Evolutionary conservation across 257 asterid genomes (phyloP), one percentile per base, ranked within the genome.

Genomic region (Solanum rostratum): DNA sequence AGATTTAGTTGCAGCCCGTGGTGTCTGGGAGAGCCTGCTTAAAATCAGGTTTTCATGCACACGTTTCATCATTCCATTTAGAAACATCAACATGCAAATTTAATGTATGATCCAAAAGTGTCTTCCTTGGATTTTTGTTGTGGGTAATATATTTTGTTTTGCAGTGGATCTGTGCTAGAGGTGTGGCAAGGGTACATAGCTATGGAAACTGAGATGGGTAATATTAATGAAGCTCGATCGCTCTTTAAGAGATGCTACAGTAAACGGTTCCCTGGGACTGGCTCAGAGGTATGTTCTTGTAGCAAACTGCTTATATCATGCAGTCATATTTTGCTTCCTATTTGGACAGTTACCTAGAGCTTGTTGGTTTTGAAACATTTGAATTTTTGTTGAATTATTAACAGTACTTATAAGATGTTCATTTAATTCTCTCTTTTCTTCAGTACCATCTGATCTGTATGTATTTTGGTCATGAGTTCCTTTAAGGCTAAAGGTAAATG

Each of bases 21-120:
- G 97, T 87, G 98, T 95, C 84, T 97, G 99, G 98, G 98, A 97
- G 89, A 91, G 92, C 93, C 89, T 97, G 87, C 95, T 97, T 80
- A 95, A 97, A 83, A 87, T 85, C 80, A 88, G 99, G 99, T 97
- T 45, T 69, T 76, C 70, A 41, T 62, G 78, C 73, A 85, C 59
- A 41, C 55, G 29, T 84, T 76, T 59, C 59, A 82, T 84, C 54
- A 33, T 88, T 65, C 83, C 69, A 78, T 84, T 79, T 65, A 22
- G 41, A 84, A 71, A 41, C 14, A 22, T 89, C 7, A 53, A 87
- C 74, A 55, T 78, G 85, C 84, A 29, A n/a, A 29, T 54, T 74
- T 57, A 15, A 30, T 83, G 10, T 52, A 12, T 49, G 62, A 24
- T 78, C 82, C 63, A 78, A 71, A 12, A 27, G 43, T 16, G 60